These are phyloP conservation scores for Pseudocohnilembus persalinus DNA, from an alignment of 169 alveolate genomes.

Conservation along the genomic window DNA sequence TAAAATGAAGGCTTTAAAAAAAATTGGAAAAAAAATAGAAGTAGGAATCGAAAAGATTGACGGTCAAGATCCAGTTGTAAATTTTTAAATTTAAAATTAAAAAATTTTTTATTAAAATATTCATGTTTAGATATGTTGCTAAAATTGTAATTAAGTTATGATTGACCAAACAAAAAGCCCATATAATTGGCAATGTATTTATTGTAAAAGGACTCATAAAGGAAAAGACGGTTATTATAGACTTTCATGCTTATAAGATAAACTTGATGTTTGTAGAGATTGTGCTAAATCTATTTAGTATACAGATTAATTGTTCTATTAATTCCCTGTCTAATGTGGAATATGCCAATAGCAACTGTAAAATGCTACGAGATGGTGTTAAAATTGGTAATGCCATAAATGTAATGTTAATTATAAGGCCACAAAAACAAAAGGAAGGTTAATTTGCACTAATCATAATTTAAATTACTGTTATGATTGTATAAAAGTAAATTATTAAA, in stretches of 20 bases:
- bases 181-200: neutral
- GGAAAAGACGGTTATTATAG: neutral
- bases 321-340: neutral
- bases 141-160: neutral
- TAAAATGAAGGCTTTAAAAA: neutral
- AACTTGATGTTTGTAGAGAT: neutral
- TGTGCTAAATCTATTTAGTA: neutral
- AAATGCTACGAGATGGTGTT: neutral
- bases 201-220: neutral
- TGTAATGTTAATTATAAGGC: neutral
- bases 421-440: neutral
- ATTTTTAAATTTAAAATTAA: too few relatives aligned
- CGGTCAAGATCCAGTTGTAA: neutral
- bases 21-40: neutral
- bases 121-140: neutral
- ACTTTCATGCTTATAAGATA: neutral
- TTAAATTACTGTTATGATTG: neutral
- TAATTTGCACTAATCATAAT: neutral
- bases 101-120: too few relatives aligned
- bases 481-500: neutral
- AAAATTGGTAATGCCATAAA: neutral
- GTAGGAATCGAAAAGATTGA: neutral
- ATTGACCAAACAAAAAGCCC: neutral
- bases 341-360: neutral
- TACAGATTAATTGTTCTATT: neutral